Base-by-base conservation (phyloP, 192 early-diverging fungal species). In the Phlyctochytrium bullatum region DNA sequence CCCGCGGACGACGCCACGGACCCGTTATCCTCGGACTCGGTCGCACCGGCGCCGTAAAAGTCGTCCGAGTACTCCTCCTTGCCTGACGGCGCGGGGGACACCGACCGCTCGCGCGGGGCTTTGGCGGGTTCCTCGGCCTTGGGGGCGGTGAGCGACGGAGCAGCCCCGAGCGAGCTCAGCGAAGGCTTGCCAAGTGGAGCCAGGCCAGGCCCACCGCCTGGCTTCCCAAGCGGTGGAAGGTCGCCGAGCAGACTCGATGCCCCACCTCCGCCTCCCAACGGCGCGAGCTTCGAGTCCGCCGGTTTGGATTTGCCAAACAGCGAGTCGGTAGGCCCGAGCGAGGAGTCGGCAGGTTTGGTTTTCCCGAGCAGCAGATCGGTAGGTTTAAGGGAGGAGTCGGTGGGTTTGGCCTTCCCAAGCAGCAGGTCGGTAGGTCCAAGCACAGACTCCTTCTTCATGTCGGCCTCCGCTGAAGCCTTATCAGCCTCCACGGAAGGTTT, bases 41-140 rank as follows among this genome's bases (percentile, higher is more conserved):
- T 80, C 53, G 73, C 68, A 24, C 78, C 78, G 17, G 71, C 74
- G 12, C 78, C 78, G 54, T 73, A 80, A 34, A 69, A 66, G 12
- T 68, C 61, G 12, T 51, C 52, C 59, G 74, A 68, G 17, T 75
- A 64, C 2, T 68, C 66, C 2, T 65, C 14, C 34, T 67, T 34
- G 53, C 61, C 20, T n/a, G 24, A 31, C 23, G 58, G 32, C 65
- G 14, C 29, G 52, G 59, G n/a, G 14, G 17, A 10, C n/a, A 50
- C 12, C 40, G 40, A 50, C 12, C n/a, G 12, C 12, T n/a, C 40
- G 40, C n/a, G 12, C 12, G 40, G 12, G n/a, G 10, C 40, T 50
- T 50, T 50, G 40, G 40, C 40, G 12, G n/a, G 10, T 10, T n/a
- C 40, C 40, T 10, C 12, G 40, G n/a, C n/a, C n/a, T 50, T 50